Evolutionary conservation across 371 early-diverging fungal species (phyloP).

Genomic region (Lichtheimia ornata): DNA sequence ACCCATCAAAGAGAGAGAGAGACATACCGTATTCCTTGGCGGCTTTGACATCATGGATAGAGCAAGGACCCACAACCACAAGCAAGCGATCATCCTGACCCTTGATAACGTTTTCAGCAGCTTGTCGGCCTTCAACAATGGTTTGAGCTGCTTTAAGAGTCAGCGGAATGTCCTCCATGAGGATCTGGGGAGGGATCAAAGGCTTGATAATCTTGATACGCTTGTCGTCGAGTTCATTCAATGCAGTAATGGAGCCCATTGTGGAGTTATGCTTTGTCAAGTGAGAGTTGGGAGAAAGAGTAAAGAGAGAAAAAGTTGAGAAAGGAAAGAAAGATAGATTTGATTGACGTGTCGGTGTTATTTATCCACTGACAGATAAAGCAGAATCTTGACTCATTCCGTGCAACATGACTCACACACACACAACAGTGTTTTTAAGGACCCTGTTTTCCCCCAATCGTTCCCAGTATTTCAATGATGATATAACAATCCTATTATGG

Average conservation of each 20-base stretch:
- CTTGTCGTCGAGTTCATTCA: constrained; percentile 92
- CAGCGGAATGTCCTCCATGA: constrained; percentile 89
- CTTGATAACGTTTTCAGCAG: constrained; percentile 71
- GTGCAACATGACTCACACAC: too few species aligned
- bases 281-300: background rate
- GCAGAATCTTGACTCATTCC: too few species aligned
- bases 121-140: constrained; percentile 48
- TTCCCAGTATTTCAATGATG: too few species aligned
- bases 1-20: background rate
- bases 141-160: constrained; percentile 54
- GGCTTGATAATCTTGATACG: constrained; percentile 89
- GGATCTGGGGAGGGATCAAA: constrained; percentile 92
- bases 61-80: constrained; percentile 86
- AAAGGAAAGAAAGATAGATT: too few species aligned
- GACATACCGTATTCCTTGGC: constrained; percentile 82
- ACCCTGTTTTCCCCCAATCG: too few species aligned
- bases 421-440: too few species aligned
- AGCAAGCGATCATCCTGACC: constrained; percentile 80
- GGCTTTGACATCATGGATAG: constrained; percentile 88
- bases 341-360: too few species aligned
- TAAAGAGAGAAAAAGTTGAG: background rate
- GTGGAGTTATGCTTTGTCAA: background rate
- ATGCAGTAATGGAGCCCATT: constrained; percentile 38
- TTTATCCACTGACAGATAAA: too few species aligned
- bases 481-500: too few species aligned